Base-by-base conservation (phyloP, 257 asterid species). In the Cynanchum wilfordii region DNA sequence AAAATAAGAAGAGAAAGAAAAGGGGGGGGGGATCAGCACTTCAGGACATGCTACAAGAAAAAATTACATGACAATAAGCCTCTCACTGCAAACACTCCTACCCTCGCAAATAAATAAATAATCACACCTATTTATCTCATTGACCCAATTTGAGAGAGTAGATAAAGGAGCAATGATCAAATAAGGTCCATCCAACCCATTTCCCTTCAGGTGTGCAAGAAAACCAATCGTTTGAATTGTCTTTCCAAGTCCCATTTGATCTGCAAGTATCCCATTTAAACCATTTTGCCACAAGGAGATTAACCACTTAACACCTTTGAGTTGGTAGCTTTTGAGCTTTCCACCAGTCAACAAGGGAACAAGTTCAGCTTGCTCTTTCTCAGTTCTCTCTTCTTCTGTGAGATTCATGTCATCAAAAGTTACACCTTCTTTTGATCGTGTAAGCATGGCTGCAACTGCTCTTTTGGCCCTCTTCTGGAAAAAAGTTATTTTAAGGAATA, bases 221-320 rank as follows among this genome's bases (percentile, higher is more conserved):
- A 95, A 95, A 75, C 91, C 94, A 82, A 95, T 89, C 22, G 96
- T 92, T 76, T 95, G 99, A 81, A 95, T 92, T 52, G 99, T 95
- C 90, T 95, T 92, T 12, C 99, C 99, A 60, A 95, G 96, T 64
- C 99, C 99, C 99, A 95, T 95, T 84, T 95, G 99, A 89, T 95
- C 99, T 50, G 99, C 98, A 47, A 92, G 96, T 83, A 95, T 95
- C 62, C 99, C 99, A 80, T 95, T 95, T 72, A 95, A 74, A 70
- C 99, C 99, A 81, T 95, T 95, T 87, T 95, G 99, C 99, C 98
- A 95, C 85, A 95, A 76, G 25, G 99, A 95, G 81, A 95, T 95
- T 94, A 95, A 85, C 99, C 99, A 95, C 79, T 95, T 95, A 56
- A 95, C 96, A 22, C 99, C 99, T 84, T 92, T 95, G 58, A 92